These are phyloP conservation scores for Diplosphaera chodatii DNA, from an alignment of 139 green algal species.

Conservation along the genomic window DNA sequence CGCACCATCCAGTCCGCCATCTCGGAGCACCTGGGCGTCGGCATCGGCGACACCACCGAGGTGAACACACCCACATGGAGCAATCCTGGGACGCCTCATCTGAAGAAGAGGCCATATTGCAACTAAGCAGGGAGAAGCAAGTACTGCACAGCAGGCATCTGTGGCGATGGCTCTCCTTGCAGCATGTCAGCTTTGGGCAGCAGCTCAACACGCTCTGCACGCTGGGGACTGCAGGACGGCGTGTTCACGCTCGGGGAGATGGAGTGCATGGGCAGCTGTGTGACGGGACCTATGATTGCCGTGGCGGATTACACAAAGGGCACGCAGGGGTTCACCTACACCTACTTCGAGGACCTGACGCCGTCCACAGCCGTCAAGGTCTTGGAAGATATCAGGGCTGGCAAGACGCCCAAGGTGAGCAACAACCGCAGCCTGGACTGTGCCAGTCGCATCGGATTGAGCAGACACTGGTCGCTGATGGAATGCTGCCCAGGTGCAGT, in stretches of 20 bases:
- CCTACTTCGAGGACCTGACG: slow-evolving; percentile 95
- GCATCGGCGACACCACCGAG: slow-evolving; percentile 62
- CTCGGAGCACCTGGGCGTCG: slow-evolving; percentile 63
- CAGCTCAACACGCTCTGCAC: too few relatives aligned
- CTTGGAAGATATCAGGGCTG: slow-evolving; percentile 70
- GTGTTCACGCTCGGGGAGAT: slow-evolving; percentile 98
- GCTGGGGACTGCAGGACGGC: slow-evolving; percentile 55
- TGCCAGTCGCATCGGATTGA: too few relatives aligned
- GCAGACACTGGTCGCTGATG: too few relatives aligned
- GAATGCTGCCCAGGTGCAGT: too few relatives aligned
- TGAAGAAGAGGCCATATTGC: too few relatives aligned
- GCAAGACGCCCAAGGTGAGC: slow-evolving; percentile 54
- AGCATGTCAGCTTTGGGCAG: too few relatives aligned
- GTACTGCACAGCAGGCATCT: too few relatives aligned
- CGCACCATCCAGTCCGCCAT: slow-evolving; percentile 71
- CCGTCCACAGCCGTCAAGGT: slow-evolving; percentile 69
- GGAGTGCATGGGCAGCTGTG: slow-evolving; percentile 99
- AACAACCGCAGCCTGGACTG: background rate
- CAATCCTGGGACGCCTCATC: too few relatives aligned
- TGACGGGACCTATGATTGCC: slow-evolving; percentile 98
- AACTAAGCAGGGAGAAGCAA: too few relatives aligned
- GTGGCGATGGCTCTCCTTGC: too few relatives aligned
- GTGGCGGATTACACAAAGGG: slow-evolving; percentile 85
- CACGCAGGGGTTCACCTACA: slow-evolving; percentile 82
- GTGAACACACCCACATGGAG: background rate